Conservation (phyloP, 768 basidiomycete genomes). For the Udeniomyces megalosporus region DNA sequence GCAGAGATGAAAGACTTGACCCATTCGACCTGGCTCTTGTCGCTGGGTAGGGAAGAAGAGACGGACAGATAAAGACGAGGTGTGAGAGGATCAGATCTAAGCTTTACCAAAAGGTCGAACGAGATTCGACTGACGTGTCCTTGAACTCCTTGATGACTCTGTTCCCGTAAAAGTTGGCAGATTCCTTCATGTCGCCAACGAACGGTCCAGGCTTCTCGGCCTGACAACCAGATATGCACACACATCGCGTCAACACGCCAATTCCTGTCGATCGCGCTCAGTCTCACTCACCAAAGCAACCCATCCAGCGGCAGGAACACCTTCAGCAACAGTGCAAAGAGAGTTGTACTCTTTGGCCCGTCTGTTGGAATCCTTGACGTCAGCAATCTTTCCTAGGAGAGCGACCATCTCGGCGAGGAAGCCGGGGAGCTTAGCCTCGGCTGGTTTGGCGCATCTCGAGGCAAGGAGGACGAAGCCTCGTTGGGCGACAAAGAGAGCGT, state of each 20-base stretch:
- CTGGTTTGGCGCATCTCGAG: conserved; percentile 63
- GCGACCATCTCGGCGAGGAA: conserved; percentile 53
- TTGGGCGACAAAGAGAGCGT: conserved; percentile 50
- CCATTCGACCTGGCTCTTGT: conserved; percentile 78
- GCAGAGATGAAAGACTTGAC: conserved; percentile 51
- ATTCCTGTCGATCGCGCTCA: neutral
- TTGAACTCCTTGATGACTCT: conserved; percentile 83
- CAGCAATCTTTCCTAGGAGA: conserved; percentile 57
- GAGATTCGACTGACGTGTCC: conserved; percentile 52
- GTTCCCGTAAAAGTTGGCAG: conserved; percentile 73
- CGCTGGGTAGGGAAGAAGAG: conserved; percentile 35
- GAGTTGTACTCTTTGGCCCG: conserved; percentile 67
- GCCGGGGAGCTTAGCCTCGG: conserved; percentile 40
- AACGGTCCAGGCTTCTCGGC: conserved; percentile 66
- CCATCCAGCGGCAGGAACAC: conserved; percentile 71
- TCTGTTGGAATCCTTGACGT: conserved; percentile 63
- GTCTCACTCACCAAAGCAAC: conserved; percentile 50
- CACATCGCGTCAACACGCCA: neutral
- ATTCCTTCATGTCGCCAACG: conserved; percentile 69
- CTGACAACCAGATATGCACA: conserved; percentile 21
- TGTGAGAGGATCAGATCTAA: neutral
- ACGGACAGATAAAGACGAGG: too few relatives aligned
- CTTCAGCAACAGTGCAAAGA: conserved; percentile 65
- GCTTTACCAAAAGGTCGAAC: neutral
- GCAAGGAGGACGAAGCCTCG: conserved; percentile 52